Evolutionary conservation across 345 rosid species (phyloP).

Genomic region (Durio zibethinus): DNA sequence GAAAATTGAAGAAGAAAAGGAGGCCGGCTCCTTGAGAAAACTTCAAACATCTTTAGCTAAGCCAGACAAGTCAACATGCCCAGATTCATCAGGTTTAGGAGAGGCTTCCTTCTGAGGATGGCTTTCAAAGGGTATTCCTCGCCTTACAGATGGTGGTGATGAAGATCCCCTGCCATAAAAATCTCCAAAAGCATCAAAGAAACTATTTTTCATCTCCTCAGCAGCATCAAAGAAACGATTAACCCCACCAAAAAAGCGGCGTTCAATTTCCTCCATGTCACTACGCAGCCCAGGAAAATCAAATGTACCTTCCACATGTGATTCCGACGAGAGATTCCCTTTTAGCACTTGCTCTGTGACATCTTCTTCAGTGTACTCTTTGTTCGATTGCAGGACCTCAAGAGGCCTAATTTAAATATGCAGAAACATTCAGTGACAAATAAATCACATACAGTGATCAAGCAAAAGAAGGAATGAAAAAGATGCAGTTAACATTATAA

Average conservation of each 20-base stretch:
- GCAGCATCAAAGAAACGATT: slow-evolving; percentile 66
- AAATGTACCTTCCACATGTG: slow-evolving; percentile 41
- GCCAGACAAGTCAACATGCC: slow-evolving; percentile 52
- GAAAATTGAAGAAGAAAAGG: background rate
- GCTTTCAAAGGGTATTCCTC: slow-evolving; percentile 52
- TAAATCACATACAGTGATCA: background rate
- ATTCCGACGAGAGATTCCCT: slow-evolving; percentile 27
- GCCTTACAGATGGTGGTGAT: slow-evolving; percentile 32
- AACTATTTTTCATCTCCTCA: slow-evolving; percentile 58
- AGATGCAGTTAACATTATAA: background rate
- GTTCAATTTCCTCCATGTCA: slow-evolving; percentile 64
- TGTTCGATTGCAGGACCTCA: slow-evolving; percentile 65
- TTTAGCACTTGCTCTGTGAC: slow-evolving; percentile 55
- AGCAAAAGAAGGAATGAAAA: background rate
- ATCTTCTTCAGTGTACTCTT: slow-evolving; percentile 89
- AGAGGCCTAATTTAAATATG: slow-evolving; percentile 47
- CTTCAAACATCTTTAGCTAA: slow-evolving; percentile 63
- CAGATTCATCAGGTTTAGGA: slow-evolving; percentile 20
- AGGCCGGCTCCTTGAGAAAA: background rate
- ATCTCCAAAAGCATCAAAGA: slow-evolving; percentile 54
- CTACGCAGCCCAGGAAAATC: slow-evolving; percentile 69
- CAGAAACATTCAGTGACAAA: background rate
- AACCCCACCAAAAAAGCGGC: slow-evolving; percentile 50
- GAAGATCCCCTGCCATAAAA: slow-evolving; percentile 29
- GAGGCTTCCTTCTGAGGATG: slow-evolving; percentile 33